These are phyloP conservation scores for Leucaena leucocephala DNA, from an alignment of 306 rosid species.

Conservation along the genomic window DNA sequence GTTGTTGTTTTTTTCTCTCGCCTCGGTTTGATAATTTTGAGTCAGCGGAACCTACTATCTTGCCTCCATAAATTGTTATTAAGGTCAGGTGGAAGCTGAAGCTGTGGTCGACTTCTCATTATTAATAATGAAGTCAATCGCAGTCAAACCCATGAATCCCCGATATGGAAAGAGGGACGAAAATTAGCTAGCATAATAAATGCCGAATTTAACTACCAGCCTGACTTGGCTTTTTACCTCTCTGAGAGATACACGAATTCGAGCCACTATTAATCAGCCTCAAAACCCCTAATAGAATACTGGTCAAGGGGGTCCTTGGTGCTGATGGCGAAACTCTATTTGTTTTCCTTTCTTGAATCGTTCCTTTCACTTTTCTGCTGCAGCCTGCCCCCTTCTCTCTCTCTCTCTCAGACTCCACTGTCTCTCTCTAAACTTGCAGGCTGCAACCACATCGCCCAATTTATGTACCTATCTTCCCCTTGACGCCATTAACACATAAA, in stretches of 20 bases:
- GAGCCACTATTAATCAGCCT: slow-evolving; percentile 27
- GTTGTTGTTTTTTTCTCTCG: background rate
- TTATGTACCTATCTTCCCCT: slow-evolving; percentile 43
- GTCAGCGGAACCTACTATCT: background rate
- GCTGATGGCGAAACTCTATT: slow-evolving; percentile 56
- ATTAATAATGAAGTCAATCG: slow-evolving; percentile 12
- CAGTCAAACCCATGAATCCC: slow-evolving; percentile 40
- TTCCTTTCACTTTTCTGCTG: slow-evolving; percentile 73
- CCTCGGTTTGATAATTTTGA: background rate
- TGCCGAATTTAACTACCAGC: slow-evolving; percentile 44
- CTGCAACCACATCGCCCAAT: slow-evolving; percentile 48
- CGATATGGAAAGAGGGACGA: slow-evolving; percentile 31
- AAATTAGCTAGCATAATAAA: slow-evolving; percentile 50
- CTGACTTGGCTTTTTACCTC: slow-evolving; percentile 6
- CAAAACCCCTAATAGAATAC: slow-evolving; percentile 37
- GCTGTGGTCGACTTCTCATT: background rate
- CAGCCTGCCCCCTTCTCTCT: slow-evolving; percentile 31
- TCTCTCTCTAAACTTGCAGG: slow-evolving; percentile 43
- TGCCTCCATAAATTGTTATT: slow-evolving; percentile 18
- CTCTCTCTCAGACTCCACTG: slow-evolving; percentile 15
- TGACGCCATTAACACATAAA: slow-evolving; percentile 24
- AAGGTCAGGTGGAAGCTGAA: slow-evolving; percentile 16
- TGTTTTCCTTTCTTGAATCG: slow-evolving; percentile 57
- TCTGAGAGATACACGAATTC: slow-evolving; percentile 10
- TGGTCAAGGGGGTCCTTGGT: slow-evolving; percentile 34